Evolutionary conservation across 2,329 filamentous ascomycete genomes (phyloP), one percentile per base, ranked within the genome.

Genomic region (Ceratocystis eucalypticola): DNA sequence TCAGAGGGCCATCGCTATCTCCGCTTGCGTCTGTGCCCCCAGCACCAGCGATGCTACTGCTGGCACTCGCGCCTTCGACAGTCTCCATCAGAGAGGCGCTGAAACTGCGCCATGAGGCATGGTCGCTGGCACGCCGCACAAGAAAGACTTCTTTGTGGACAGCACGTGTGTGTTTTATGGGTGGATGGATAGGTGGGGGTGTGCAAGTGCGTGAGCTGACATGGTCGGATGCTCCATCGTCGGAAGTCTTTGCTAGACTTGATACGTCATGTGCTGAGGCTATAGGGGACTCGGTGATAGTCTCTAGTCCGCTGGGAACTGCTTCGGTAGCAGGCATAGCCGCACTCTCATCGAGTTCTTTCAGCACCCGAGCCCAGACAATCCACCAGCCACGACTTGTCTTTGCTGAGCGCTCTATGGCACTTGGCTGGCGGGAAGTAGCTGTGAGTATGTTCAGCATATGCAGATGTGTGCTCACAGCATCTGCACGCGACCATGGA

Each of bases 381-480:
- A 88, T 78, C 85, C 86, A 88, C 84, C 85, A 88, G 0, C 84
- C 85, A 44, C 84, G 80, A 59, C 77, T 83, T 3, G 85, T 88
- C 77, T 88, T 87, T 71, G 81, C 83, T 1, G 84, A 87, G 22
- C 83, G 78, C 72, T 88, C 85, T 2, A 82, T 72, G 68, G 83
- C 81, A 3, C 74, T 74, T 17, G 70, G 69, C 45, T 77, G 73
- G 1, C 72, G 73, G 12, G 71, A 69, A 2, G 65, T 64, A 7
- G 77, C 73, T 20, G 76, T 74, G 70, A 83, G 81, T 7, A 83
- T 79, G 70, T 81, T 82, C 33, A 88, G 77, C 10, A 88, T 79
- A 70, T 88, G 84, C 67, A 81, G 80, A 70, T 88, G 85, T 1
- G 85, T 86, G 72, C 80, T 86, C 67, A 87, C 73, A 2, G 86